Evolutionary conservation across 441 rosid genomes (phyloP).

Genomic region (Lepidium campestre): DNA sequence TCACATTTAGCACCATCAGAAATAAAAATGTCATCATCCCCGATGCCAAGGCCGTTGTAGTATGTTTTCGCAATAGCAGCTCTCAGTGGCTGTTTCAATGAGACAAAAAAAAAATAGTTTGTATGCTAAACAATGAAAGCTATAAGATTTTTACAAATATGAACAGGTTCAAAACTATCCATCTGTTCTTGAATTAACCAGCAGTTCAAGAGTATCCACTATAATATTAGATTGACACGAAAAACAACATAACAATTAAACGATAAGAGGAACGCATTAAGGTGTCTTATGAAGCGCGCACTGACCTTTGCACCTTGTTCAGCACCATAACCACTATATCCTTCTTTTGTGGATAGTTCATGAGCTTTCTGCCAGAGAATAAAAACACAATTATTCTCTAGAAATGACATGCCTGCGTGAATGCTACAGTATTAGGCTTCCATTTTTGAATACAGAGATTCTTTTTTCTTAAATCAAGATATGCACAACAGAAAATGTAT

Average conservation of each 20-base stretch:
- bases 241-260: background rate
- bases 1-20: constrained; percentile 99
- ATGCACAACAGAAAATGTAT: background rate
- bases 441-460: background rate
- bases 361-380: constrained; percentile 54
- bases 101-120: background rate
- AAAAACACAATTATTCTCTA: background rate
- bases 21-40: constrained; percentile 82
- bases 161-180: background rate
- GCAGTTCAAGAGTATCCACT: background rate
- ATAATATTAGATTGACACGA: background rate
- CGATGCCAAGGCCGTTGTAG: constrained; percentile 76
- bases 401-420: background rate
- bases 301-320: constrained; percentile 97
- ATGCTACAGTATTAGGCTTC: background rate
- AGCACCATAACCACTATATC: constrained; percentile 93
- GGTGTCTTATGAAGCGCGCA: background rate
- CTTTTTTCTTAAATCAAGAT: background rate
- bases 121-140: background rate
- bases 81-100: constrained; percentile 66
- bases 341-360: constrained; percentile 75
- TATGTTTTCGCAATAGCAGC: constrained; percentile 75
- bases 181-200: background rate
- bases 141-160: background rate
- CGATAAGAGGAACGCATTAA: background rate